Conservation (phyloP, 306 rosid species). For the Prinsepia uniflora region DNA sequence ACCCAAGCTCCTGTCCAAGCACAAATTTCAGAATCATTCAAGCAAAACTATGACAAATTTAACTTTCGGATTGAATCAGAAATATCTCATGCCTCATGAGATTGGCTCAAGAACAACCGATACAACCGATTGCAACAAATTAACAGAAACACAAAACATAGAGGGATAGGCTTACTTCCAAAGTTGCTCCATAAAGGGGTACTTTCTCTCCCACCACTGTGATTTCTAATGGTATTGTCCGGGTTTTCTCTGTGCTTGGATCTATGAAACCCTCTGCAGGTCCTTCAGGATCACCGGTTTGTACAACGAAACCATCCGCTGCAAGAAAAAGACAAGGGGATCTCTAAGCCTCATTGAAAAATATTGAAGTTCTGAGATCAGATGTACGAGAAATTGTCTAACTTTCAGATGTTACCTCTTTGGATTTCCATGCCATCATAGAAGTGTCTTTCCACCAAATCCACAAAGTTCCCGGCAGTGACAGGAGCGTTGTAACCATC, state of each 20-base stretch:
- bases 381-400: not conserved
- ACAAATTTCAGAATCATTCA: conserved; percentile 6
- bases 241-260: conserved; percentile 88
- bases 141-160: not conserved
- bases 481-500: conserved; percentile 97
- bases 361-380: not conserved
- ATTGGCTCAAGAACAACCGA: no score
- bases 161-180: conserved; percentile 60
- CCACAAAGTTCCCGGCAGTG: conserved; percentile 88
- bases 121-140: not conserved
- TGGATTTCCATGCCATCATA: conserved; percentile 98
- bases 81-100: no score
- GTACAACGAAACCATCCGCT: conserved; percentile 98
- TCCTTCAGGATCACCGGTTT: conserved; percentile 98
- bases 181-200: conserved; percentile 84
- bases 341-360: not conserved
- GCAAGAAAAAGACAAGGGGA: conserved; percentile 25
- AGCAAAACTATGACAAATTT: not conserved
- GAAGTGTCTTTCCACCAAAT: conserved; percentile 88
- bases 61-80: not conserved
- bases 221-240: conserved; percentile 81
- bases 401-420: conserved; percentile 59
- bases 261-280: conserved; percentile 99
- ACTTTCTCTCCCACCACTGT: conserved; percentile 71
- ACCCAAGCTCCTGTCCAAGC: conserved; percentile 76